phyloP scores from a whole-genome alignment of 768 basidiomycete species.

The Lactarius sp. region DNA sequence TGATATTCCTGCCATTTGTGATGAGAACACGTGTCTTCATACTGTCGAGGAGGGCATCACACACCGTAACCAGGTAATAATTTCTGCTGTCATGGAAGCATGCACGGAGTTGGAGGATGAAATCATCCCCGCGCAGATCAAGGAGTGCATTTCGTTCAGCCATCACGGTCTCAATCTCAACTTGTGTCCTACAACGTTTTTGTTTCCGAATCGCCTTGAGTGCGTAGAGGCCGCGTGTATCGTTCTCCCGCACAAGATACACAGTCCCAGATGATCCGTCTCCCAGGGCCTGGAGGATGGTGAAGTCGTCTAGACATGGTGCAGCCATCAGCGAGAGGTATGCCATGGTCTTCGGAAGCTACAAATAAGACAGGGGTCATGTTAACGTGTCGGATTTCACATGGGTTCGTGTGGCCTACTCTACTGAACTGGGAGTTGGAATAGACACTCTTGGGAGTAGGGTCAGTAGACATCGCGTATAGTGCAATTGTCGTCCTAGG shows the following conservation, averaged over 20 bases:
- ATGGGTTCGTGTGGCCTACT: not conserved
- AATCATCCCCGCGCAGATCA: constrained; percentile 20
- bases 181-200: constrained; percentile 1
- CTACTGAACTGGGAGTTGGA: not conserved
- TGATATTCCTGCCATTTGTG: constrained; percentile 14
- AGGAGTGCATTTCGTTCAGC: constrained; percentile 17
- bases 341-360: constrained; percentile 12
- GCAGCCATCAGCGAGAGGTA: constrained; percentile 13
- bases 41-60: not conserved
- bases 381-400: not conserved
- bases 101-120: constrained; percentile 17
- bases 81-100: constrained; percentile 22
- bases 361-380: not conserved
- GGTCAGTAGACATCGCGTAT: not conserved
- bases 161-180: constrained; percentile 4
- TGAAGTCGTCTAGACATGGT: constrained; percentile 17
- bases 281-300: constrained; percentile 11
- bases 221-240: constrained; percentile 16
- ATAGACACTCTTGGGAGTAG: not conserved
- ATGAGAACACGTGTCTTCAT: not conserved
- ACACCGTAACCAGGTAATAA: constrained; percentile 16
- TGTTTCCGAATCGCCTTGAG: constrained; percentile 20
- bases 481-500: not conserved
- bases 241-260: constrained; percentile 16
- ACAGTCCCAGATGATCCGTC: constrained; percentile 19